Base-by-base conservation (phyloP, 2,329 filamentous ascomycete species). In the Pestalotiopsis sp. region DNA sequence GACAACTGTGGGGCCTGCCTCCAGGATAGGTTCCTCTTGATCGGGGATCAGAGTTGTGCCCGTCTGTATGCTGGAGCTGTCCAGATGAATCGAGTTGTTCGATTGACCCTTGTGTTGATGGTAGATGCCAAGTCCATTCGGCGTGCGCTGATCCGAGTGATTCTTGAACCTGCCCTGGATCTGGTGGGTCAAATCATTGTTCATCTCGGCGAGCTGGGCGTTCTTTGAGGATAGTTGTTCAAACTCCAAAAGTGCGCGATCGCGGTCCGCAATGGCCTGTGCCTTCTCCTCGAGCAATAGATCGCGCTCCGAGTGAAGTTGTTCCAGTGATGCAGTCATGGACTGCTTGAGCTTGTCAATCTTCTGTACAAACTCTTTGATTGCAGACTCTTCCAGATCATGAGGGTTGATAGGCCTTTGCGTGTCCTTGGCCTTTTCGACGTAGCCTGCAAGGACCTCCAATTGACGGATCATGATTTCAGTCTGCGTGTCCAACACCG, bases 141-240 rank as follows among this genome's bases (percentile, higher is more conserved):
- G 70, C 78, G 74, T 70, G 85, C 86, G 70, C 83, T 83, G 67
- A 87, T 91, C 77, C 92, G 94, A 60, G 90, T 91, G 75, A 49
- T 74, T 77, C 83, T 97, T 97, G 85, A 98, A 97, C 38, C 94
- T 89, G 76, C 93, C 94, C 79, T 98, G 95, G 69, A 98, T 97
- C 77, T 95, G 94, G 76, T 97, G 93, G 4, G 97, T 95, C 68
- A 99, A 85, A 77, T 97, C 93, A 75, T 97, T 97, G 83, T 99
- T 98, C 85, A 98, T 90, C 76, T 98, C 94, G 36, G 93, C 92
- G 70, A 99, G 87, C 82, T 98, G 95, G 0, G 93, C 92, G 78
- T 99, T 99, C 85, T 97, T 97, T 68, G 91, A 92, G 12, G 94
- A 97, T 59, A 99, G 85, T 76, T 97, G 94, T 83, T 98, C 96